A percentile compares a stretch with the other conserved stretches of the same genome.
phyloP scores from a whole-genome alignment of 192 early-diverging fungal genomes.

The Oehlia diaphana region DNA sequence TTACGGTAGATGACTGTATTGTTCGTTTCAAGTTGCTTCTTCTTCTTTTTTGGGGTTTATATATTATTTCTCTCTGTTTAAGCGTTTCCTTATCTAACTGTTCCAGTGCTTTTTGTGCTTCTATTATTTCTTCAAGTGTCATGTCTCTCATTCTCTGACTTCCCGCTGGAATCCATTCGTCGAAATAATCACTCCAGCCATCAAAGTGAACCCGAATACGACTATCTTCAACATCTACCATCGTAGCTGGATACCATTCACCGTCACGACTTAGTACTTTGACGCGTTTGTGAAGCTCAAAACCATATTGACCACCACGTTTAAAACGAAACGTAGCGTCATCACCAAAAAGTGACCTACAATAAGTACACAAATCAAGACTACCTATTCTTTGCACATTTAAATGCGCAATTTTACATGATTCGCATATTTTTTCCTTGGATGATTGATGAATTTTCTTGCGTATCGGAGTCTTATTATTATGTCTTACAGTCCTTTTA shows the following conservation, averaged over 20 bases:
- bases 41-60: neutral
- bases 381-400: conserved; percentile 24
- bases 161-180: conserved; percentile 56
- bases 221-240: conserved; percentile 43
- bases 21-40: neutral
- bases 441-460: conserved; percentile 1
- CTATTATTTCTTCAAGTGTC: conserved; percentile 33
- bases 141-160: conserved; percentile 43
- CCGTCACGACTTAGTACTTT: conserved; percentile 46
- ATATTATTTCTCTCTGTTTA: neutral
- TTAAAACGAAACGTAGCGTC: conserved; percentile 8
- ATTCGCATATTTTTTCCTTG: conserved; percentile 22
- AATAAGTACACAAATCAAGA: conserved; percentile 25
- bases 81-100: conserved; percentile 18
- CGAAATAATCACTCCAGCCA: conserved; percentile 51
- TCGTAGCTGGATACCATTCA: conserved; percentile 48
- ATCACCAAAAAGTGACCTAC: conserved; percentile 19
- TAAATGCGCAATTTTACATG: conserved; percentile 24
- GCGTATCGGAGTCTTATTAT: neutral
- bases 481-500: neutral
- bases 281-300: conserved; percentile 38
- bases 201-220: conserved; percentile 54
- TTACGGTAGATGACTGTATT: neutral
- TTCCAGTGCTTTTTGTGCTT: conserved; percentile 24
- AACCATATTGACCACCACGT: conserved; percentile 38